Evolutionary conservation across 176 grass and related monocot species (phyloP), one percentile per base, ranked within the genome.

Genomic region (Aegilops longissima): DNA sequence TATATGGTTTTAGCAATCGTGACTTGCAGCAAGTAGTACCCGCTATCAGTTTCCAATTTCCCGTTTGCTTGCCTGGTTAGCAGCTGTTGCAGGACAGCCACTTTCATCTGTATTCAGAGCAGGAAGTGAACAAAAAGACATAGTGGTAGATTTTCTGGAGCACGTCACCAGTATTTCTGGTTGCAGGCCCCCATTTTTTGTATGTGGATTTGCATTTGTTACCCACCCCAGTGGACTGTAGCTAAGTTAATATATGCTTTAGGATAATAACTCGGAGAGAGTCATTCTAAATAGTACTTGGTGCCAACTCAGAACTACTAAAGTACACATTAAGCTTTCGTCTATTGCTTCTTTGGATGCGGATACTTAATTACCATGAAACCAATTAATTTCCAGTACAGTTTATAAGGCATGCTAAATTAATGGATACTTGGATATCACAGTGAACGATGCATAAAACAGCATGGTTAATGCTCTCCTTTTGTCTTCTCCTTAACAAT

Each of bases 401-500:
- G 20, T 45, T 75, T 80, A 38, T n/a, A 68, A 84, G 20, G 56
- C 52, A 59, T 70, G 49, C 8, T 88, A 65, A 68, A 78, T 82
- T 83, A 56, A 61, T 75, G 18, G 8, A 76, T 73, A 31, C 70
- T 45, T 76, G 35, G 44, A 78, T 82, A 62, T 86, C 6, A 61
- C 25, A 47, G 70, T 25, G 24, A 72, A 80, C 12, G 33, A 64
- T 36, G 30, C 39, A 80, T 51, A 44, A 23, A 81, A 66, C 13
- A 23, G 8, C 35, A 58, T 52, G 70, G 44, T 82, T 49, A 35
- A 10, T 82, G 20, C 70, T 27, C 71, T 58, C 29, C 18, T 66
- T 66, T 25, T 20, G 30, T 64, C 1, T 74, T 77, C 42, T 86
- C 40, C 88, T 95, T 89, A 94, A 92, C 40, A 24, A 70, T 68